These are phyloP conservation scores for Penicillium silybi DNA, from an alignment of 495 filamentous ascomycete genomes.

Conservation along the genomic window DNA sequence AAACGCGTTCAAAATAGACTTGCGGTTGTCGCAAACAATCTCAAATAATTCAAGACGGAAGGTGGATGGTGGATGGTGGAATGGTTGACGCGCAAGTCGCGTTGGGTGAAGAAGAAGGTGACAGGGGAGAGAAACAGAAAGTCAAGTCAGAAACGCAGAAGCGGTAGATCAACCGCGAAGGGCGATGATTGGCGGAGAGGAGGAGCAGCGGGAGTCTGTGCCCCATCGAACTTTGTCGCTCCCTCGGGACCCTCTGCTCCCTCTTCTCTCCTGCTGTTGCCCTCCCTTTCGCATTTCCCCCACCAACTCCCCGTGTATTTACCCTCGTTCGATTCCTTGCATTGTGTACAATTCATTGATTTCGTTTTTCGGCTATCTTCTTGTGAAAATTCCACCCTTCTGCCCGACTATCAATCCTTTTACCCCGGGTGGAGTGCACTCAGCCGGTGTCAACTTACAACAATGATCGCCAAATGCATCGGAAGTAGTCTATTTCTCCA, in stretches of 20 bases:
- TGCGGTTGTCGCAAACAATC: slow-evolving; percentile 1
- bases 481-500: background rate
- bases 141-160: slow-evolving; percentile 37
- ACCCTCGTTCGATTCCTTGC: slow-evolving; percentile 42
- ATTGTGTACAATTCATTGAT: slow-evolving; percentile 10
- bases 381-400: background rate
- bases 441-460: background rate
- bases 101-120: slow-evolving; percentile 3
- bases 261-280: slow-evolving; percentile 11
- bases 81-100: slow-evolving; percentile 5
- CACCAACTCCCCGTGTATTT: slow-evolving; percentile 28
- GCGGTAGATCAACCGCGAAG: slow-evolving; percentile 38
- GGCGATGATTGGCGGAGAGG: slow-evolving; percentile 41
- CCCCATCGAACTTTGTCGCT: slow-evolving; percentile 11
- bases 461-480: background rate
- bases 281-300: slow-evolving; percentile 14
- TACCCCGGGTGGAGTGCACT: background rate
- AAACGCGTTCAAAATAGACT: slow-evolving; percentile 19
- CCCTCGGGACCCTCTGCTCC: slow-evolving; percentile 7
- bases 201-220: slow-evolving; percentile 39
- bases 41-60: background rate
- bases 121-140: slow-evolving; percentile 24
- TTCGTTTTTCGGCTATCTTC: background rate
- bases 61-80: slow-evolving; percentile 1
- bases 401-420: slow-evolving; percentile 16